Percentiles rank a stretch among this genome's conserved stretches.
These are phyloP conservation scores for Phytophthora ramorum DNA, from an alignment of 352 stramenopile species.

Conservation along the genomic window DNA sequence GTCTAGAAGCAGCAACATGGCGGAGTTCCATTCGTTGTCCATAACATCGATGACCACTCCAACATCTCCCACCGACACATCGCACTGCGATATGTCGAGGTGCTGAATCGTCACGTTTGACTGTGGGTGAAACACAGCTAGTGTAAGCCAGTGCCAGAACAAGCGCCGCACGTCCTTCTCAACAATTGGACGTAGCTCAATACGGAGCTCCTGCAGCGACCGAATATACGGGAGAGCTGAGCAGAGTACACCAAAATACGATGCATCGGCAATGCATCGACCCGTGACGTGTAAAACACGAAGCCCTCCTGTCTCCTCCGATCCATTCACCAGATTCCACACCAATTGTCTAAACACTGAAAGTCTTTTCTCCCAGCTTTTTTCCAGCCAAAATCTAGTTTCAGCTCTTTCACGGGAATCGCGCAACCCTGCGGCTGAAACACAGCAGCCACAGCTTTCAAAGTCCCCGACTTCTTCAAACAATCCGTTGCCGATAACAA, in stretches of 20 bases:
- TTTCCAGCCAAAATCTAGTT: conserved; percentile 24
- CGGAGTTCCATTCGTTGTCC: conserved; percentile 17
- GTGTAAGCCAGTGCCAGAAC: conserved; percentile 30
- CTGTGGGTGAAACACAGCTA: conserved; percentile 29
- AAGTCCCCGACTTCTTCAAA: conserved; percentile 8
- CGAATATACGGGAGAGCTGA: conserved; percentile 18
- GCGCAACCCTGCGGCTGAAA: background rate
- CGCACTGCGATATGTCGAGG: conserved; percentile 23
- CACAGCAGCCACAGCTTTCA: conserved; percentile 11
- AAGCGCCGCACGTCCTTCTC: background rate
- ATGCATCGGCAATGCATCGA: conserved; percentile 3
- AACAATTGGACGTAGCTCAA: conserved; percentile 13
- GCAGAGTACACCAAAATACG: conserved; percentile 17
- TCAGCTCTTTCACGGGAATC: conserved; percentile 16
- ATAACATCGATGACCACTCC: conserved; percentile 6
- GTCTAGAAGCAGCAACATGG: conserved; percentile 10
- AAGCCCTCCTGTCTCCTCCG: background rate
- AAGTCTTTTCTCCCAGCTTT: conserved; percentile 22
- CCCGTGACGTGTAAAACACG: conserved; percentile 6
- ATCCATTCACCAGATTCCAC: conserved; percentile 11
- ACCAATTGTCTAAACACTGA: conserved; percentile 14
- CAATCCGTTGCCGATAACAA: conserved; percentile 14
- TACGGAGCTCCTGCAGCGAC: conserved; percentile 12
- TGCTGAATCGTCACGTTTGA: conserved; percentile 10
- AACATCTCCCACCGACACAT: conserved; percentile 22